Evolutionary conservation across 176 grass and related monocot genomes (phyloP), one percentile per base, ranked within the genome.

Genomic region (Oryza longistaminata): DNA sequence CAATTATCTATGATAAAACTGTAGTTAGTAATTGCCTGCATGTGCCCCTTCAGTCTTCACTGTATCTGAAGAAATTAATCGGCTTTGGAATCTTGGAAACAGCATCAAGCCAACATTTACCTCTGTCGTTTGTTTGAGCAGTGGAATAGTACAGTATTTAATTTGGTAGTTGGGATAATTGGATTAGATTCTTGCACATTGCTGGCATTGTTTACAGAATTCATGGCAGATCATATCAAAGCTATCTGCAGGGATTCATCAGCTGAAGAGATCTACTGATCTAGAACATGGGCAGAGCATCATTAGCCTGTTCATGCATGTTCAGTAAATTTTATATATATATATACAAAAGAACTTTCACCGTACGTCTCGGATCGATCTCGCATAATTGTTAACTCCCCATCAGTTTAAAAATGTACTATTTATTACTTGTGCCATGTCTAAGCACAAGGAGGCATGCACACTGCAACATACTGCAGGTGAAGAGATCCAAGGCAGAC

Each of bases 381-480:
- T 49, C n/a, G 71, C 13, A 17, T 12, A 35, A 64, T 67, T 50
- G 70, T 49, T 75, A 76, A 76, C 26, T 72, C 24, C 24, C 24
- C 21, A 3, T 16, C 62, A 9, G 70, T 64, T n/a, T 40, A 78
- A 87, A 39, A 17, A 12, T 49, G 22, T 52, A 74, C 25, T 37
- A 70, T 68, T 33, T 46, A n/a, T n/a, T 80, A 81, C 66, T 67
- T n/a, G 77, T 79, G 37, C 33, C 64, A 16, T 86, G 88, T 74
- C 84, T 61, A 44, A 21, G 37, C 74, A 34, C 44, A 11, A 58
- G 88, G 83, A 77, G 83, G 72, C 72, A 77, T 43, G 43, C 78
- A 82, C 80, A 90, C n/a, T 87, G 84, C 83, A 77, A 33, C 25
- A 34, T 65, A 9, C n/a, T 85, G 24, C n/a, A 76, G 34, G 78